phyloP scores from a whole-genome alignment of 441 rosid species.

The Geranium incanum region DNA sequence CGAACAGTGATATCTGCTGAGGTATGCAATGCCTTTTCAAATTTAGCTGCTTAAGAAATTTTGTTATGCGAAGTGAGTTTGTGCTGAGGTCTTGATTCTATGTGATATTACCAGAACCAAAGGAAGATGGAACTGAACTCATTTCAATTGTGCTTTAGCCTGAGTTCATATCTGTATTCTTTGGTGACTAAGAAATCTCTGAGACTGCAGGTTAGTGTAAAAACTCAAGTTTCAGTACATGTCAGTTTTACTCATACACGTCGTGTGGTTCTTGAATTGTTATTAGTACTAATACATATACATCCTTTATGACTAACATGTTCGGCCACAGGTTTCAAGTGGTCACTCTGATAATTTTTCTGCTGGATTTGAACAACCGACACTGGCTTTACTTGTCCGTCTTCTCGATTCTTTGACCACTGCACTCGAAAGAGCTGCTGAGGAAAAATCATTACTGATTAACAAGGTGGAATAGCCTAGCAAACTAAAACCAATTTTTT shows the following conservation, averaged over 20 bases:
- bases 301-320: slow-evolving; percentile 17
- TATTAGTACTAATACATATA: not conserved
- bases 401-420: slow-evolving; percentile 59
- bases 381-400: slow-evolving; percentile 49
- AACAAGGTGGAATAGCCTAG: slow-evolving; percentile 48
- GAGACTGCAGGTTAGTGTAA: slow-evolving; percentile 57
- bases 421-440: slow-evolving; percentile 78
- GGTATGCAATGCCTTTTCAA: slow-evolving; percentile 33
- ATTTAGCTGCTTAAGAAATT: slow-evolving; percentile 12
- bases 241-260: slow-evolving; percentile 10
- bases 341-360: slow-evolving; percentile 34
- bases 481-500: slow-evolving; percentile 2
- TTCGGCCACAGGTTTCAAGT: slow-evolving; percentile 49
- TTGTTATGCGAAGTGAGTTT: slow-evolving; percentile 3
- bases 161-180: slow-evolving; percentile 75
- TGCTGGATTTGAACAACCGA: slow-evolving; percentile 56
- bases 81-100: slow-evolving; percentile 11
- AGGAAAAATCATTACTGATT: slow-evolving; percentile 69
- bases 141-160: slow-evolving; percentile 62
- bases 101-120: slow-evolving; percentile 37
- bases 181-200: slow-evolving; percentile 68
- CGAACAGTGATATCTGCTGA: slow-evolving; percentile 33
- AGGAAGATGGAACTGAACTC: slow-evolving; percentile 52
- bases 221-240: slow-evolving; percentile 14
- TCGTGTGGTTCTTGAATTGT: not conserved